Conservation (phyloP, 441 rosid species). For the Erodium moschatum region DNA sequence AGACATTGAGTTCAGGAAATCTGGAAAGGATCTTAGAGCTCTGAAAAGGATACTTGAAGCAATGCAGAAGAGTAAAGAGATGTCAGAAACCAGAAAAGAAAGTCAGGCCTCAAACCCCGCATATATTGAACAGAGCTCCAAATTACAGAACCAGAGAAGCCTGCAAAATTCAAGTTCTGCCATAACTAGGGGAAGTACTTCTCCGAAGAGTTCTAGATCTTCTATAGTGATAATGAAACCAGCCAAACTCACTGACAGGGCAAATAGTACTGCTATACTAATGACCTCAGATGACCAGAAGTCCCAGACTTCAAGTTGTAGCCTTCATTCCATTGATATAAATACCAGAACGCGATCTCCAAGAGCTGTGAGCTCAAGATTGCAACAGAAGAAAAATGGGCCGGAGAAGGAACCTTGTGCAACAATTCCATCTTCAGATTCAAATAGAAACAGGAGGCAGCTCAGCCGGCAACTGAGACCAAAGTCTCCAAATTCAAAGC, state of each 20-base stretch:
- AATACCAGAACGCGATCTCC: slow-evolving; percentile 32
- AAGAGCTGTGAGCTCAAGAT: slow-evolving; percentile 38
- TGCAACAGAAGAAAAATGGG: slow-evolving; percentile 41
- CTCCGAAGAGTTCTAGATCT: slow-evolving; percentile 32
- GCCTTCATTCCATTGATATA: slow-evolving; percentile 25
- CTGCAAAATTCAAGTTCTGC: slow-evolving; percentile 28
- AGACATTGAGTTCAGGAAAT: slow-evolving; percentile 61
- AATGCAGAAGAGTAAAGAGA: slow-evolving; percentile 58
- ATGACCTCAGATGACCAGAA: too few species aligned
- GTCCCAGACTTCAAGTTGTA: slow-evolving; percentile 19
- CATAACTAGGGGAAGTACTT: slow-evolving; percentile 26
- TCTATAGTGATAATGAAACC: slow-evolving; percentile 51
- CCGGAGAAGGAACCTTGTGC: too few species aligned
- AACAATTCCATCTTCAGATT: slow-evolving; percentile 24
- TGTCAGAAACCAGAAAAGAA: slow-evolving; percentile 34
- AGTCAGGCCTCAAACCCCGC: slow-evolving; percentile 14
- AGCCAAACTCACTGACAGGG: slow-evolving; percentile 31
- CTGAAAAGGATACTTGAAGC: slow-evolving; percentile 81
- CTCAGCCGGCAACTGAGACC: slow-evolving; percentile 32
- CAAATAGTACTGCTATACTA: too few species aligned
- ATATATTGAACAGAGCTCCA: slow-evolving; percentile 32
- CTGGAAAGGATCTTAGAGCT: slow-evolving; percentile 84
- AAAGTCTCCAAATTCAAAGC: slow-evolving; percentile 33
- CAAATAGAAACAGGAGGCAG: slow-evolving; percentile 36
- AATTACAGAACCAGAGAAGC: slow-evolving; percentile 19